Evolutionary conservation across 345 rosid species (phyloP).

Genomic region (Reutealis trisperma): DNA sequence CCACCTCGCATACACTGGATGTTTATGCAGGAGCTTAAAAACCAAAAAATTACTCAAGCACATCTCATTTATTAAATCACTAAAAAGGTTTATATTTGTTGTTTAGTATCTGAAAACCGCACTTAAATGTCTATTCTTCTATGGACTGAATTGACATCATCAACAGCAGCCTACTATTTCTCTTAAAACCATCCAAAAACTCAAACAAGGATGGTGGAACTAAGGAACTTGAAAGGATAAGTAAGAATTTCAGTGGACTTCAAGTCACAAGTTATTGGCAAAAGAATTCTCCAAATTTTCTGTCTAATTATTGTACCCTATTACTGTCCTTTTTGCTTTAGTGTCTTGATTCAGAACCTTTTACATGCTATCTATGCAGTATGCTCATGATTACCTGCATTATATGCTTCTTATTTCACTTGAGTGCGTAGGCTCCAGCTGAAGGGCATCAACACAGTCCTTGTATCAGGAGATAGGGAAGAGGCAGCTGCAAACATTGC

Average conservation of each 20-base stretch:
- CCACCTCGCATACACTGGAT: neutral
- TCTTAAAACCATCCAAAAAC: neutral
- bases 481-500: slow-evolving; percentile 91
- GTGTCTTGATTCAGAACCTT: slow-evolving; percentile 3
- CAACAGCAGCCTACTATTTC: neutral
- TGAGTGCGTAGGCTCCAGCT: slow-evolving; percentile 58
- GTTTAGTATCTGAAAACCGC: neutral
- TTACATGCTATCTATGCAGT: neutral
- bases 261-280: neutral
- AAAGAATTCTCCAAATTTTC: neutral
- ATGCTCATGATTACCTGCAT: slow-evolving; percentile 12
- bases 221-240: neutral
- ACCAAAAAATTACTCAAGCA: neutral
- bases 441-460: slow-evolving; percentile 78
- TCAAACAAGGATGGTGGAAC: neutral
- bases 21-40: neutral
- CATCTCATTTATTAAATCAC: neutral
- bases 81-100: neutral
- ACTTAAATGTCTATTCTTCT: neutral
- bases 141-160: neutral
- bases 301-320: neutral
- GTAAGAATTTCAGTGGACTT: neutral
- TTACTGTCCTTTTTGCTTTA: neutral
- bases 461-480: slow-evolving; percentile 96
- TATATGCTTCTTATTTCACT: slow-evolving; percentile 16